Conservation (phyloP, 179 eudicot genomes). For the Gypsophila paniculata region DNA sequence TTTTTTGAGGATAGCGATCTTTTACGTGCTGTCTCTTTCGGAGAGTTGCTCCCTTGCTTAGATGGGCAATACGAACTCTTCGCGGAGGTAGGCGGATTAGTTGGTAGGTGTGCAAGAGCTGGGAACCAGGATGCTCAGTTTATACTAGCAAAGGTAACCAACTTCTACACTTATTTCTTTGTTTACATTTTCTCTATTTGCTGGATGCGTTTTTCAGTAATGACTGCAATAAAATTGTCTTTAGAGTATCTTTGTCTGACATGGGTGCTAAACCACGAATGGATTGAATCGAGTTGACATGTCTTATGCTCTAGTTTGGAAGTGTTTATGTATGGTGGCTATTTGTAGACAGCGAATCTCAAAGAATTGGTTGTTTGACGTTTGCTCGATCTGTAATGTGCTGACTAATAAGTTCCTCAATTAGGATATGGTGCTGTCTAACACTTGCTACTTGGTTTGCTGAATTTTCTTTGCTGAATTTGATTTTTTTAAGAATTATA, state of each 20-base stretch:
- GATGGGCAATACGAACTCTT: background rate
- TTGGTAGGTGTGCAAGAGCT: constrained; percentile 8
- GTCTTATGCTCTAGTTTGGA: background rate
- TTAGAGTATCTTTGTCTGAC: background rate
- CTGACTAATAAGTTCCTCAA: background rate
- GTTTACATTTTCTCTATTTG: too few relatives aligned
- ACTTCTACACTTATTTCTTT: background rate
- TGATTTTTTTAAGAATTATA: background rate
- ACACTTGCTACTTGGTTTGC: background rate
- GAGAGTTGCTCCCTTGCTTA: background rate
- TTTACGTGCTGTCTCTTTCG: background rate
- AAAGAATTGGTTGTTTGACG: background rate
- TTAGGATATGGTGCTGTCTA: background rate
- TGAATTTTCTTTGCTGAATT: background rate
- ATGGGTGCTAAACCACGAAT: background rate
- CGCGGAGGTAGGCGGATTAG: constrained; percentile 3
- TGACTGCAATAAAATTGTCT: background rate
- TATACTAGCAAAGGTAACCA: constrained; percentile 2
- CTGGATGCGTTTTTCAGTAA: too few relatives aligned
- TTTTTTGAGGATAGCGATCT: background rate
- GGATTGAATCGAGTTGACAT: background rate
- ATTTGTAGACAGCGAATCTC: background rate
- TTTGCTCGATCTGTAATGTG: background rate
- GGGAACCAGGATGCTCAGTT: constrained; percentile 2
- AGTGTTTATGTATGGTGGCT: background rate